Percentiles rank a stretch among this genome's conserved stretches.
Conservation (phyloP, 2,329 filamentous ascomycete genomes). For the Pseudogymnoascus pannorum region DNA sequence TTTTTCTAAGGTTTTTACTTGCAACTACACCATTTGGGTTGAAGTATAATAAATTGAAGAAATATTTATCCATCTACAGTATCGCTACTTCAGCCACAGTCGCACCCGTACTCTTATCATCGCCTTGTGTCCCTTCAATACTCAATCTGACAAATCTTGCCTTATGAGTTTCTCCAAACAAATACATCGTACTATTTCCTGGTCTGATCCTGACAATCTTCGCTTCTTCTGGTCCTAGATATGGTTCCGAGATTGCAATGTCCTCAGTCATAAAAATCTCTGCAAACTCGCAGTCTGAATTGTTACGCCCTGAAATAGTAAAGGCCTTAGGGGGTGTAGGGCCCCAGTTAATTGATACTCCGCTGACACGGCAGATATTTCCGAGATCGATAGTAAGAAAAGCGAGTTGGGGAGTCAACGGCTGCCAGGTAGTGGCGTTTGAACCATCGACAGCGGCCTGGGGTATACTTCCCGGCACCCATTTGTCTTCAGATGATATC, state of each 20-base stretch:
- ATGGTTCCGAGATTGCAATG: conserved; percentile 20
- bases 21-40: too few species aligned
- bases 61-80: too few species aligned
- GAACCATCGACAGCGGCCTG: conserved; percentile 57
- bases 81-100: too few species aligned
- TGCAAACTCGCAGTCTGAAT: conserved; percentile 11
- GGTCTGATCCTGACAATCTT: too few species aligned
- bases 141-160: too few species aligned
- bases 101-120: too few species aligned
- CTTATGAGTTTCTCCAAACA: too few species aligned
- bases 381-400: conserved; percentile 42
- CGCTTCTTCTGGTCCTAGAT: neutral
- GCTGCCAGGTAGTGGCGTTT: conserved; percentile 58
- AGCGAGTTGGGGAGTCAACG: conserved; percentile 40
- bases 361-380: conserved; percentile 35
- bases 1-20: too few species aligned
- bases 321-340: conserved; percentile 15
- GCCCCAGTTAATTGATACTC: conserved; percentile 11
- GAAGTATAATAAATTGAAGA: too few species aligned
- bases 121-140: too few species aligned
- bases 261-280: conserved; percentile 13
- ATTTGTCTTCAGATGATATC: conserved; percentile 36
- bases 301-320: conserved; percentile 16
- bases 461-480: conserved; percentile 56
- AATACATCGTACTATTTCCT: too few species aligned